Conservation (phyloP, 2,329 filamentous ascomycete species). For the Sporothrix phasma region DNA sequence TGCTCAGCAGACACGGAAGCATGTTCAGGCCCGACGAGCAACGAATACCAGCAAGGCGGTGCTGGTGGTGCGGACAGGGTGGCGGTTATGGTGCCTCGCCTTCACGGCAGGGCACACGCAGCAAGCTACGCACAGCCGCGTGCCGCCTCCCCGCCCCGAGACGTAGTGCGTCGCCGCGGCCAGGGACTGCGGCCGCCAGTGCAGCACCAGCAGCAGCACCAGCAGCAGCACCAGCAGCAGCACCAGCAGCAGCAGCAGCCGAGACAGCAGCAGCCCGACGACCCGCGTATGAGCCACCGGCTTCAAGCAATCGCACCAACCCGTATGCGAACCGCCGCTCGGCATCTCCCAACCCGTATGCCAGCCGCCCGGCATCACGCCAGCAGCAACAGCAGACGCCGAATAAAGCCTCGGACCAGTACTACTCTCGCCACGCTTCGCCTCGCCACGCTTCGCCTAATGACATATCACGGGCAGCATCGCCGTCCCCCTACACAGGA, state of each 20-base stretch:
- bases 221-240: conserved; percentile 11
- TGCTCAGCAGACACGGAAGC: conserved; percentile 66
- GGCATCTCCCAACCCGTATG: conserved; percentile 60
- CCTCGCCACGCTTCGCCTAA: conserved; percentile 43
- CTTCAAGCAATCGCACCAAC: conserved; percentile 39
- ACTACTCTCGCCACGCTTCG: conserved; percentile 44
- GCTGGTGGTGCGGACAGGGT: conserved; percentile 13
- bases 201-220: conserved; percentile 11
- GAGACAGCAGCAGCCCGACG: conserved; percentile 23
- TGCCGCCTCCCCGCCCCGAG: conserved; percentile 56
- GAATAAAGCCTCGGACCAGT: conserved; percentile 39
- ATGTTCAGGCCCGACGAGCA: conserved; percentile 49
- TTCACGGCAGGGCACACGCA: conserved; percentile 50
- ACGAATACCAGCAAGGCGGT: conserved; percentile 14
- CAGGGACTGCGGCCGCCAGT: conserved; percentile 36
- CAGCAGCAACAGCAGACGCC: conserved; percentile 27
- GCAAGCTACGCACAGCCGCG: conserved; percentile 45
- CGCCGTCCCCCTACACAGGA: conserved; percentile 37
- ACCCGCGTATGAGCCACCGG: conserved; percentile 28
- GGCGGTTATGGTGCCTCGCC: conserved; percentile 25
- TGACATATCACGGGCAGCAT: conserved; percentile 34
- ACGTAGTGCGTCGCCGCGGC: conserved; percentile 53
- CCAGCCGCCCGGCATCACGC: conserved; percentile 29
- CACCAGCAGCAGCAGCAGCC: conserved; percentile 17
- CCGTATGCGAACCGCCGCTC: conserved; percentile 52